Base-by-base conservation (phyloP, 305 asterid species). In the Caryopteris hybrid region DNA sequence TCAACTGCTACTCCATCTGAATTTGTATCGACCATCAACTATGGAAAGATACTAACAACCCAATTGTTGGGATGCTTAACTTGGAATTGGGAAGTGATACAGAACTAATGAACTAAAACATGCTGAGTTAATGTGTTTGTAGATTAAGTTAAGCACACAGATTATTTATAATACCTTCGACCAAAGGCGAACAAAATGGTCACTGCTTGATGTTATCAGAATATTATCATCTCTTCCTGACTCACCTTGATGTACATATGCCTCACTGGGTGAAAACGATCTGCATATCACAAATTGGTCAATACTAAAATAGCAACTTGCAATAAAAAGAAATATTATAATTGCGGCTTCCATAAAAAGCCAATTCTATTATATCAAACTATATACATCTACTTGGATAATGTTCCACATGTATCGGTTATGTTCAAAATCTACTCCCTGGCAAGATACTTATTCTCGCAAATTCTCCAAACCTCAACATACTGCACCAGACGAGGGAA, bases 161-260 rank as follows among this genome's bases (percentile, higher is more conserved):
- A 23, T 17, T 61, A 36, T 43, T 51, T 27, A 45, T 23, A 18
- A 69, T 79, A 89, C 98, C 95, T 89, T 87, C 60, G 78, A 83
- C 94, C 94, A 91, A 43, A 91, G 80, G 42, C 96, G 94, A 74
- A 89, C 78, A 22, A 56, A 83, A 74, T 78, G 98, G 80, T 89
- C 98, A 62, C 74, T 77, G 73, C 96, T 89, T 75, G 96, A 85
- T 51, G 98, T 84, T 63, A 91, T 73, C 79, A 91, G 77, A 82
- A 87, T 59, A 72, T 83, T 71, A 57, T 82, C 84, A 59, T 70
- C 81, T 71, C 74, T 74, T 64, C 74, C 84, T 23, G 73, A 62
- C 58, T 73, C 79, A 46, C 69, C 79, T 68, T 74, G 82, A 69
- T 68, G 39, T 29, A 62, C 67, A 62, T 78, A 74, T 7, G 70